Conservation (phyloP, 345 rosid genomes). For the Dipteronia dyeriana region DNA sequence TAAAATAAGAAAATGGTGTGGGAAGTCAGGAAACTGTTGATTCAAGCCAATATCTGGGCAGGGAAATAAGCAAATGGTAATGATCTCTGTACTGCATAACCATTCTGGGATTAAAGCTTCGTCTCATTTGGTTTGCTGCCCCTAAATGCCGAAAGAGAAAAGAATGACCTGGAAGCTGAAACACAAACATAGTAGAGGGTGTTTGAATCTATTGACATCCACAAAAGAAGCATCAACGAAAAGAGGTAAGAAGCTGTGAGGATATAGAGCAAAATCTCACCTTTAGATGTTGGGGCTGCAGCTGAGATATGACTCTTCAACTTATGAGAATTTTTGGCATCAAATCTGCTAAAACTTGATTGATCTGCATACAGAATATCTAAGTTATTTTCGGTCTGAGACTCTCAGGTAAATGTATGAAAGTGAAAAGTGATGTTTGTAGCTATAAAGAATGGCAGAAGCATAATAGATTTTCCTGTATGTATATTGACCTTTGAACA, state of each 20-base stretch:
- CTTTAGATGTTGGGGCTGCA: constrained; percentile 47
- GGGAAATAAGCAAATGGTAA: neutral
- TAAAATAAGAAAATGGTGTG: neutral
- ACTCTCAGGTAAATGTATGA: neutral
- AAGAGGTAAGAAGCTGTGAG: constrained; percentile 4
- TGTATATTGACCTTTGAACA: neutral
- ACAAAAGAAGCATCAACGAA: neutral
- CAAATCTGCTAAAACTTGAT: constrained; percentile 27
- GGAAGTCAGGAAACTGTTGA: constrained; percentile 14
- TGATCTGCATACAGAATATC: constrained; percentile 37
- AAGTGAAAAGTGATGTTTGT: neutral
- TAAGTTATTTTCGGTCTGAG: constrained; percentile 6
- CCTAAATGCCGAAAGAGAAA: constrained; percentile 72
- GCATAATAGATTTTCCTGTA: neutral
- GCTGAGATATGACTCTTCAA: constrained; percentile 38
- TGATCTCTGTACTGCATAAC: constrained; percentile 3
- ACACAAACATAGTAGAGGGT: constrained; percentile 13
- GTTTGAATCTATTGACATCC: constrained; percentile 6
- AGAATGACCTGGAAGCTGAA: constrained; percentile 68
- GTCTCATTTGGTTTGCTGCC: constrained; percentile 58
- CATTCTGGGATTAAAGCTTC: constrained; percentile 32
- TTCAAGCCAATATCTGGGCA: constrained; percentile 15
- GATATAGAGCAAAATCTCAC: constrained; percentile 22
- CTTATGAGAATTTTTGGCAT: constrained; percentile 31
- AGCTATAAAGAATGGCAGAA: neutral